Conservation (phyloP, 352 stramenopile genomes). For the Phytophthora idaei region DNA sequence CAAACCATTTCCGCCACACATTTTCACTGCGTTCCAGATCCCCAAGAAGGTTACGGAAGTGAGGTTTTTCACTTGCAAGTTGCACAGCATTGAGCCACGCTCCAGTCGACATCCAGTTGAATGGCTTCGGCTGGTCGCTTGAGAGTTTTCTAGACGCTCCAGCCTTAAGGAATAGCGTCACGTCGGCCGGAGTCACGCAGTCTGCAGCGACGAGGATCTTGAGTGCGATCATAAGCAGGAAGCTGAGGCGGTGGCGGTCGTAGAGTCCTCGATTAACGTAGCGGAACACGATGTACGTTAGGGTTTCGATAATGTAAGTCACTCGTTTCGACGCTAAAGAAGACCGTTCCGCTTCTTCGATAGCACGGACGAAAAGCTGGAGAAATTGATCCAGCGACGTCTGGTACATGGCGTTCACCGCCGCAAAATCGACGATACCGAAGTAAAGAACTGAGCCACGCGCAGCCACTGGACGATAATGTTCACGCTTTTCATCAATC, state of each 20-base stretch:
- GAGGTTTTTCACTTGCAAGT: constrained; percentile 65
- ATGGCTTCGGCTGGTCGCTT: constrained; percentile 74
- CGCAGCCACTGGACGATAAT: constrained; percentile 90
- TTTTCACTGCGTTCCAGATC: constrained; percentile 77
- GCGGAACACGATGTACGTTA: constrained; percentile 83
- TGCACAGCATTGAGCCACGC: constrained; percentile 78
- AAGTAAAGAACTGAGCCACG: constrained; percentile 91
- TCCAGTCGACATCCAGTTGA: constrained; percentile 66
- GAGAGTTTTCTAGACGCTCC: constrained; percentile 66
- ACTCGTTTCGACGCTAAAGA: constrained; percentile 86
- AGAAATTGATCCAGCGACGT: constrained; percentile 91
- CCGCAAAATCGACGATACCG: constrained; percentile 84
- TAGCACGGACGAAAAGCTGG: constrained; percentile 81
- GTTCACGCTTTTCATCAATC: constrained; percentile 92
- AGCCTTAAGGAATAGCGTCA: constrained; percentile 77
- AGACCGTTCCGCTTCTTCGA: constrained; percentile 85
- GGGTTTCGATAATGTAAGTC: constrained; percentile 84
- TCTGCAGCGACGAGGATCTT: constrained; percentile 81
- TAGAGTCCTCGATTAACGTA: constrained; percentile 83
- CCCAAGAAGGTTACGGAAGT: constrained; percentile 64
- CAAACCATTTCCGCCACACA: constrained; percentile 77
- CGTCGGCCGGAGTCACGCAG: constrained; percentile 54
- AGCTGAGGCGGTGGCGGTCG: constrained; percentile 76
- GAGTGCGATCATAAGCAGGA: constrained; percentile 68
- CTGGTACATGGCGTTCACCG: constrained; percentile 93